Conservation (phyloP, 352 stramenopile species). For the Pseudoperonospora humuli region DNA sequence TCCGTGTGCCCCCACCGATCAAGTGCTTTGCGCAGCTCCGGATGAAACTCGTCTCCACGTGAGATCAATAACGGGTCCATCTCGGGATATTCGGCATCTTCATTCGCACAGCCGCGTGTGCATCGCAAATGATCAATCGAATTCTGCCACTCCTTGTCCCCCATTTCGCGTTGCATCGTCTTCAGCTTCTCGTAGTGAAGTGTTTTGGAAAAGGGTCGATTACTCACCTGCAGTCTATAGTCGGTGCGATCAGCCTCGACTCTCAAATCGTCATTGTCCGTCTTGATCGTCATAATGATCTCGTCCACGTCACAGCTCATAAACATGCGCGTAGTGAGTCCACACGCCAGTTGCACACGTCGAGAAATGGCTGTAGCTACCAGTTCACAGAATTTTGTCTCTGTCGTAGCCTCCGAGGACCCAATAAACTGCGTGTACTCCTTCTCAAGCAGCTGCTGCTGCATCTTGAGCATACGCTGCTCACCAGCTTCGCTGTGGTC, state of each 20-base stretch:
- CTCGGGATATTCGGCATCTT: constrained; percentile 40
- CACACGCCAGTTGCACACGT: constrained; percentile 67
- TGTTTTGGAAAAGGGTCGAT: constrained; percentile 52
- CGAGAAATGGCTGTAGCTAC: constrained; percentile 53
- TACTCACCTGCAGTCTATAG: constrained; percentile 69
- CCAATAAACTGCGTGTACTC: constrained; percentile 60
- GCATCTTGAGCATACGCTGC: constrained; percentile 28
- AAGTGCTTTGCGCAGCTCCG: constrained; percentile 40
- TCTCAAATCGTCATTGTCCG: constrained; percentile 65
- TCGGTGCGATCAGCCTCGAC: constrained; percentile 64
- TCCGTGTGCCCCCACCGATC: constrained; percentile 70
- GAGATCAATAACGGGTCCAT: constrained; percentile 70
- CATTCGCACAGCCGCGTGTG: constrained; percentile 30
- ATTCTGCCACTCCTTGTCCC: constrained; percentile 35
- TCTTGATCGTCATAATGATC: constrained; percentile 79
- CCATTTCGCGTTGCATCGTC: constrained; percentile 41
- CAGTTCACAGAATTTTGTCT: constrained; percentile 60
- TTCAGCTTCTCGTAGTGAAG: constrained; percentile 53
- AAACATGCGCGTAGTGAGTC: constrained; percentile 76
- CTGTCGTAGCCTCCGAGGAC: constrained; percentile 33
- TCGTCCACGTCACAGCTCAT: constrained; percentile 61
- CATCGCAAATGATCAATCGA: constrained; percentile 53
- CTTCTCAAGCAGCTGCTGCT: constrained; percentile 37
- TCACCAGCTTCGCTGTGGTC: constrained; percentile 48
- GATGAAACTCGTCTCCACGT: constrained; percentile 54